Conservation (phyloP, 1,284 basidiomycete species). For the Ceratobasidium sp. region DNA sequence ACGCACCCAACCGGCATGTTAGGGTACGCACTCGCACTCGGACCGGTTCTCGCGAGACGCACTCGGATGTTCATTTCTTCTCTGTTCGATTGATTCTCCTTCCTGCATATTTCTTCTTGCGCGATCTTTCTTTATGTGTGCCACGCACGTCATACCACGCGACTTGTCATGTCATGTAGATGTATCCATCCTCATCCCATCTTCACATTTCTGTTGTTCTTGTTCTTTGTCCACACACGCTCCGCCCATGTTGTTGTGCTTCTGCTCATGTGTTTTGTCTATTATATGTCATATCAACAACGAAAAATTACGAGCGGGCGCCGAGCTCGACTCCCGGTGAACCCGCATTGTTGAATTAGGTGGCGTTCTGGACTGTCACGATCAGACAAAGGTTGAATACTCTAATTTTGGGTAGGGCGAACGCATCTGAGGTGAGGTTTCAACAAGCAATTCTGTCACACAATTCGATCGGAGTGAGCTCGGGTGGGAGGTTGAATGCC, state of each 20-base stretch:
- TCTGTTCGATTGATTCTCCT: neutral
- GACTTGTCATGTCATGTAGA: no score
- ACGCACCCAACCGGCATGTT: neutral
- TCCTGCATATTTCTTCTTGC: neutral
- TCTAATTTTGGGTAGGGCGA: no score
- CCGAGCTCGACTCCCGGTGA: constrained; percentile 2
- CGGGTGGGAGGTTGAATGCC: constrained; percentile 4
- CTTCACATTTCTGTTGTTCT: neutral
- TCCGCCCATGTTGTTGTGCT: neutral
- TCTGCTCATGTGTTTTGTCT: neutral
- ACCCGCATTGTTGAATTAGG: neutral
- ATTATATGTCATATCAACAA: neutral
- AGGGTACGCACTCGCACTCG: constrained; percentile 1
- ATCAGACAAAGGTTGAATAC: no score
- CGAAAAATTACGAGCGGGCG: neutral
- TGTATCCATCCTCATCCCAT: constrained; percentile 15
- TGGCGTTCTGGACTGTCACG: no score
- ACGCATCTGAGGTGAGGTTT: constrained; percentile 29
- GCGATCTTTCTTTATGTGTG: constrained; percentile 13
- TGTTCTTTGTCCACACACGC: neutral
- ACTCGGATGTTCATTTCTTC: constrained; percentile 23
- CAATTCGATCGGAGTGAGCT: neutral
- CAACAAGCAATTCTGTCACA: neutral
- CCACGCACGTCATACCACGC: neutral
- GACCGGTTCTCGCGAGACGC: neutral